phyloP scores from a whole-genome alignment of 345 rosid species.

The Firmiana major region DNA sequence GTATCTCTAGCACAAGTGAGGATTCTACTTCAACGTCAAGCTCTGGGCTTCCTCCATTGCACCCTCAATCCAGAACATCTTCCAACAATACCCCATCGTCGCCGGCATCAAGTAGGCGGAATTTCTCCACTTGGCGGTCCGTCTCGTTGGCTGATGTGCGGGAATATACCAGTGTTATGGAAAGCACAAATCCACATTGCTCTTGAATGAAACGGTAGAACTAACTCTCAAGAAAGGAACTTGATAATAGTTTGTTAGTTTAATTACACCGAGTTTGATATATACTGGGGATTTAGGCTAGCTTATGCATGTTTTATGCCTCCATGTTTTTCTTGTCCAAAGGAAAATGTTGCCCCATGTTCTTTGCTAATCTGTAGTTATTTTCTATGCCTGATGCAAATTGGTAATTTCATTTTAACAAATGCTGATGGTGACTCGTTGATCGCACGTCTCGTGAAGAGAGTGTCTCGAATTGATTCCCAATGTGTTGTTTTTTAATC shows the following conservation, averaged over 20 bases:
- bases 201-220: constrained; percentile 5
- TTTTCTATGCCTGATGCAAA: neutral
- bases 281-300: neutral
- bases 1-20: constrained; percentile 50
- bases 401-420: neutral
- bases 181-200: neutral
- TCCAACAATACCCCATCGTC: constrained; percentile 25
- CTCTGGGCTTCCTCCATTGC: constrained; percentile 63
- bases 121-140: constrained; percentile 49
- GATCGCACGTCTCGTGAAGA: neutral
- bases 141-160: constrained; percentile 60
- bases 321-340: neutral
- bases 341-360: neutral
- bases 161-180: constrained; percentile 28
- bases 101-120: constrained; percentile 19
- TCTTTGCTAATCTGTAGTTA: neutral
- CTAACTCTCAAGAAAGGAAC: constrained; percentile 9
- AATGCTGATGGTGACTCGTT: neutral
- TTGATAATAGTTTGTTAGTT: neutral
- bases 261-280: neutral
- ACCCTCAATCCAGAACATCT: constrained; percentile 43
- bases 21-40: constrained; percentile 45
- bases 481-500: neutral
- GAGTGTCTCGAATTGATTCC: neutral
- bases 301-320: neutral